Percentiles rank a stretch among this genome's conserved stretches.
Evolutionary conservation across 768 basidiomycete genomes (phyloP).

Genomic region (Termitomyces bulborhizus): DNA sequence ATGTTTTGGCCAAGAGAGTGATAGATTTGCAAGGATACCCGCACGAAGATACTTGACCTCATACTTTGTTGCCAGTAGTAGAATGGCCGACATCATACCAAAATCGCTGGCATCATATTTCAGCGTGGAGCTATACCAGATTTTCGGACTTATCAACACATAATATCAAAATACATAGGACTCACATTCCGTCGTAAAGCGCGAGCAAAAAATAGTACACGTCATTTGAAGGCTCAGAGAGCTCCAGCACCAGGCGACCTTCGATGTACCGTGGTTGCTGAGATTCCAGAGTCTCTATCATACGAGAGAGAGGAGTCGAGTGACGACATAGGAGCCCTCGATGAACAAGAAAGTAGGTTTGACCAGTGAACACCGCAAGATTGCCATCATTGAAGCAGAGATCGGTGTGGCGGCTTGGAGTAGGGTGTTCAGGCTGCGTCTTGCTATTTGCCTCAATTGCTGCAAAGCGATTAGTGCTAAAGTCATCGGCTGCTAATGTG

Average conservation of each 20-base stretch:
- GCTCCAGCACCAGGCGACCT: slow-evolving; percentile 47
- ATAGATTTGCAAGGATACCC: slow-evolving; percentile 49
- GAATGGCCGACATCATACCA: slow-evolving; percentile 43
- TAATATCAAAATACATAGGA: slow-evolving; percentile 6
- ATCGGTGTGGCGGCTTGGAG: slow-evolving; percentile 38
- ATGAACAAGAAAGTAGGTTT: slow-evolving; percentile 65
- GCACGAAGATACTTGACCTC: slow-evolving; percentile 49
- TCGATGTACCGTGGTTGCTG: slow-evolving; percentile 34
- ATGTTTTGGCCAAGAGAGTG: slow-evolving; percentile 52
- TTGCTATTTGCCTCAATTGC: slow-evolving; percentile 9
- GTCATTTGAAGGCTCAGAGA: slow-evolving; percentile 52
- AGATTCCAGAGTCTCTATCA: slow-evolving; percentile 28
- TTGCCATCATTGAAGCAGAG: slow-evolving; percentile 69
- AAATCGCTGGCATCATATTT: slow-evolving; percentile 47
- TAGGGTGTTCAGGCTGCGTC: slow-evolving; percentile 4
- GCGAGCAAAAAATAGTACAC: slow-evolving; percentile 54
- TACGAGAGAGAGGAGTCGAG: slow-evolving; percentile 42
- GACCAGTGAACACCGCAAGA: slow-evolving; percentile 51
- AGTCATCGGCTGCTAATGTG: slow-evolving; percentile 26
- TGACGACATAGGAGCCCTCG: slow-evolving; percentile 59
- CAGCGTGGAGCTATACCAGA: slow-evolving; percentile 33
- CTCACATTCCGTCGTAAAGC: slow-evolving; percentile 69
- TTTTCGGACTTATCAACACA: slow-evolving; percentile 11
- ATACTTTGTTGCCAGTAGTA: slow-evolving; percentile 63
- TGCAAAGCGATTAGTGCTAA: slow-evolving; percentile 41